phyloP scores from a whole-genome alignment of 75 land plant genomes.

The Sequoiadendron giganteum region DNA sequence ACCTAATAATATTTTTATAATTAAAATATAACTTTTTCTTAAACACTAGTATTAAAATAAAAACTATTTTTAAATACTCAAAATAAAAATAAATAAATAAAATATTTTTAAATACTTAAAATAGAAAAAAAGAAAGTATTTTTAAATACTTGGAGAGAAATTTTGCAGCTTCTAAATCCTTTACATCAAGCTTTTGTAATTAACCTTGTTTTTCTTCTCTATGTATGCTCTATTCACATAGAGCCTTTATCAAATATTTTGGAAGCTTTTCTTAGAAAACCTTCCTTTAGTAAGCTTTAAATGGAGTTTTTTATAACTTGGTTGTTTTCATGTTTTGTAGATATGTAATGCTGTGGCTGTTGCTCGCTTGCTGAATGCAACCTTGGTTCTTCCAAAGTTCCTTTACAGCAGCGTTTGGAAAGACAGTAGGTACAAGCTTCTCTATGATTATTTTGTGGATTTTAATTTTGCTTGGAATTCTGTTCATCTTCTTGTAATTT shows the following conservation, averaged over 20 bases:
- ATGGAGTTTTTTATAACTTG: not conserved
- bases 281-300: not conserved
- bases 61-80: no score
- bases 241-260: not conserved
- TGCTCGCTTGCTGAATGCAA: constrained; percentile 93
- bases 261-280: not conserved
- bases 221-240: not conserved
- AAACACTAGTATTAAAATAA: no score
- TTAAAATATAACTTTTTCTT: no score
- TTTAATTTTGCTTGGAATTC: not conserved
- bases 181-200: not conserved
- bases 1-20: no score
- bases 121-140: no score
- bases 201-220: not conserved
- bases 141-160: no score
- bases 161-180: no score
- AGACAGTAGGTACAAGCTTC: constrained; percentile 71
- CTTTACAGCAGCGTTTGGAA: constrained; percentile 82
- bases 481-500: not conserved
- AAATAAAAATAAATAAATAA: no score
- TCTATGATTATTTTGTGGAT: not conserved
- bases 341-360: constrained; percentile 94
- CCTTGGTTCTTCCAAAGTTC: constrained; percentile 90
- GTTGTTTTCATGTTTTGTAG: constrained; percentile 34
- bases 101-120: no score